Evolutionary conservation across 2,329 filamentous ascomycete species (phyloP), one percentile per base, ranked within the genome.

Genomic region (Alternaria consortialis): DNA sequence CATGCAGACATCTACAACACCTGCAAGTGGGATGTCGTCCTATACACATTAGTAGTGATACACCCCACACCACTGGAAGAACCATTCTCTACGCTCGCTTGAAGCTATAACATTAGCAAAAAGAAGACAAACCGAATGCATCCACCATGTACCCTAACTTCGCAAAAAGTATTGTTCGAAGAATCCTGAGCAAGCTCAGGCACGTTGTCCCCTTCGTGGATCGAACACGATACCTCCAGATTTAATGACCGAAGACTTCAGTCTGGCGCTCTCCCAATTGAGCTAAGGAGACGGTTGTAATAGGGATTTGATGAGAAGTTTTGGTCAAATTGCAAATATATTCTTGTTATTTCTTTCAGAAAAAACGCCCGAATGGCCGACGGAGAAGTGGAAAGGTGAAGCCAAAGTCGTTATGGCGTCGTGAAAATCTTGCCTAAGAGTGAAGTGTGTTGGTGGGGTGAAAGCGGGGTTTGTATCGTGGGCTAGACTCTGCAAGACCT

Each of bases 261-360:
- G 63, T 65, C 63, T 65, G 63, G 63, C 63, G 63, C 63, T 65
- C 63, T 65, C 63, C 63, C 63, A 65, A 65, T 65, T 65, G 63
- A 65, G 63, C 63, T 65, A 65, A 65, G 60, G 63, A 63, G 63
- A 65, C 63, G 53, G 53, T 63, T 58, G 29, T 61, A 42, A 46
- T 52, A 46, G 53, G 31, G 51, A 13, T 20, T 63, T 61, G 58
- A 58, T 63, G 39, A n/a, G 34, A 11, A 15, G 3, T 11, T 9
- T 29, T n/a, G 1, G n/a, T 3, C 13, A 4, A 8, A 5, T 7
- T 20, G 17, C 4, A 0, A 1, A 15, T 3, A 39, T 17, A 37
- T 32, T 3, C 12, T 5, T 4, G 2, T 0, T 15, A 15, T 5
- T 0, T 0, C 1, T 32, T 9, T 1, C 3, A 11, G 31, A 32